phyloP scores from a whole-genome alignment of 2,329 filamentous ascomycete species.

The Aspergillus tubingensis region DNA sequence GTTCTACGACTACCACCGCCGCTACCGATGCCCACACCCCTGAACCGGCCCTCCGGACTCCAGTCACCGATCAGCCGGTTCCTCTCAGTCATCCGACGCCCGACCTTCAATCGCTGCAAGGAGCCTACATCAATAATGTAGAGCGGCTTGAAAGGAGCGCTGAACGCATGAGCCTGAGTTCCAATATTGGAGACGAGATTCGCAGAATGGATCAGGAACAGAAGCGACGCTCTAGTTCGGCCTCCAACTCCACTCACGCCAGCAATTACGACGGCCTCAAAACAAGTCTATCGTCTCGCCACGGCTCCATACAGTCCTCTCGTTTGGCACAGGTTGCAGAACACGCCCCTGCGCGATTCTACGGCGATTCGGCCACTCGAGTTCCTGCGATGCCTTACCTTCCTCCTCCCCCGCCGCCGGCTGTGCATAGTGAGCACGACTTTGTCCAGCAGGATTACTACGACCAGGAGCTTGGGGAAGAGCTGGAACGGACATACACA shows the following conservation, averaged over 20 bases:
- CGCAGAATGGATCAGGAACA: constrained; percentile 50
- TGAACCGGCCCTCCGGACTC: constrained; percentile 40
- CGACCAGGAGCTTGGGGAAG: constrained; percentile 15
- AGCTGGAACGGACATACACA: constrained; percentile 38
- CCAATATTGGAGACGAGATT: constrained; percentile 49
- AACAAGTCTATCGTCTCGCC: constrained; percentile 41
- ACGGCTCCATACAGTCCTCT: constrained; percentile 46
- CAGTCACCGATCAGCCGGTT: constrained; percentile 44
- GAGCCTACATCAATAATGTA: constrained; percentile 53
- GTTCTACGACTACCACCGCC: constrained; percentile 9
- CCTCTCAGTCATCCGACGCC: constrained; percentile 52
- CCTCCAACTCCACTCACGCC: constrained; percentile 46
- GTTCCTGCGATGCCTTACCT: constrained; percentile 23
- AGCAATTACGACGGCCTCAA: constrained; percentile 45
- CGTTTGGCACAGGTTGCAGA: constrained; percentile 44
- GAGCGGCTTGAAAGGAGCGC: constrained; percentile 52
- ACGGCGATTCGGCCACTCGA: constrained; percentile 9
- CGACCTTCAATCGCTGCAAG: constrained; percentile 53
- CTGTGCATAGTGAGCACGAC: constrained; percentile 9
- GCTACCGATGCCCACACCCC: constrained; percentile 21
- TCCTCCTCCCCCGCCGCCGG: constrained; percentile 16
- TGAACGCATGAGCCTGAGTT: constrained; percentile 50
- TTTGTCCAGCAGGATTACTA: constrained; percentile 23
- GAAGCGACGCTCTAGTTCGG: constrained; percentile 44
- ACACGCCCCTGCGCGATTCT: constrained; percentile 37